Base-by-base conservation (phyloP, 1,284 basidiomycete genomes). In the Somion occarium region DNA sequence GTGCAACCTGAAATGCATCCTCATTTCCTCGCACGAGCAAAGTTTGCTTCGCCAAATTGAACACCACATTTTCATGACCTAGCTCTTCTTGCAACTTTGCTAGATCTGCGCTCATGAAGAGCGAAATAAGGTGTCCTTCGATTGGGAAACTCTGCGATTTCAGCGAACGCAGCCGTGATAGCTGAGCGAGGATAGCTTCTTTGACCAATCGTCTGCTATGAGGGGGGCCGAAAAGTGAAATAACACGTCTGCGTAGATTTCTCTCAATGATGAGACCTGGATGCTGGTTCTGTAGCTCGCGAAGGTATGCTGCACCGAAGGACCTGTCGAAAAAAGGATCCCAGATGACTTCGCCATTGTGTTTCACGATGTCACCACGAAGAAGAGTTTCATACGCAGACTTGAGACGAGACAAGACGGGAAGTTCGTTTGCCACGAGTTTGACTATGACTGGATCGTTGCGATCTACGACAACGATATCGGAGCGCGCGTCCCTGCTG, bases 361-460 rank as follows among this genome's bases (percentile, higher is more conserved):
- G 59, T 18, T 64, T 70, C 26, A 87, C 63, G 2, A 73, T 67
- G 56, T 88, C 82, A 0, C 87, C 85, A 1, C 71, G 73, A 0
- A 83, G 62, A 12, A 83, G 67, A n/a, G 70, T 70, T 57, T 86
- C 83, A 19, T 86, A 73, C 49, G 80, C 73, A 0, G 68, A 61
- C 59, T 86, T 87, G 47, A 85, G 71, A 43, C 63, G 64, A 0
- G 75, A 74, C 1, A 88, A 61, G 2, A 74, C 67, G 39, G 72
- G 70, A 9, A 74, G 57, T 13, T 74, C 70, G 7, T 75, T 71
- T 0, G 76, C 75, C 0, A 66, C 71, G 1, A 86, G 50, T 54
- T 68, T 76, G 42, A 85, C 64, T 1, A 52, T 49, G 13, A 72
- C 69, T 1, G 66, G 61, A 0, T 49, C 49, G 0, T 5, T 13